Evolutionary conservation across 306 rosid species (phyloP), one percentile per base, ranked within the genome.

Genomic region (Prunus davidiana): DNA sequence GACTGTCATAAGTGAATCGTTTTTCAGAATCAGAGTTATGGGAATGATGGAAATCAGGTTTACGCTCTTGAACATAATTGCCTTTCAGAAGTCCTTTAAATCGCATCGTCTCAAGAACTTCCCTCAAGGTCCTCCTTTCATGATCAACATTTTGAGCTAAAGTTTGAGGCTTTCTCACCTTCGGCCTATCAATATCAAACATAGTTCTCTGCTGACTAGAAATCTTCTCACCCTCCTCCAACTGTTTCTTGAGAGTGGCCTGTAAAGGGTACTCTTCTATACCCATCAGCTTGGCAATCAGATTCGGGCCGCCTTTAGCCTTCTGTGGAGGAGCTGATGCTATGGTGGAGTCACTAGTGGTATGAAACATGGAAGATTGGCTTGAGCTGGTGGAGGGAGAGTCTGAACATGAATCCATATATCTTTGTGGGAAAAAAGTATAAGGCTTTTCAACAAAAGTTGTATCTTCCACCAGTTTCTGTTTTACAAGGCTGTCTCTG

Each of bases 271-370:
- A 77, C 68, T 84, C 90, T 86, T 89, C 97, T 27, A 96, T 73
- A 60, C 98, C 98, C 99, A 96, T 92, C 67, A 96, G 86, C 93
- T 82, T 96, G 66, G 98, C 97, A 72, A 92, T 88, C 79, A 96
- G 78, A 78, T 81, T 91, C 27, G 87, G 78, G 27, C 91, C 83
- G 22, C 91, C 84, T 79, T 83, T 85, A 52, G 77, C 82, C 60
- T 60, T 71, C 81, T 74, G 85, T 2, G 82, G 56, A 84, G 76
- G 67, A 51, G 75, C 69, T 56, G 97, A 84, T 52, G 91, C 78
- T 70, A 72, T 61, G 10, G 84, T 82, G 77, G 89, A 81, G 64
- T 85, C 86, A 19, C 85, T 84, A 78, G 72, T 77, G 51, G 82
- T 78, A 73, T 71, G 81, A 83, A 68, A 71, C 69, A 52, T 62